Percentiles rank a stretch among this genome's conserved stretches.
These are phyloP conservation scores for Nothophoma quercina DNA, from an alignment of 2,329 filamentous ascomycete genomes.

Conservation along the genomic window DNA sequence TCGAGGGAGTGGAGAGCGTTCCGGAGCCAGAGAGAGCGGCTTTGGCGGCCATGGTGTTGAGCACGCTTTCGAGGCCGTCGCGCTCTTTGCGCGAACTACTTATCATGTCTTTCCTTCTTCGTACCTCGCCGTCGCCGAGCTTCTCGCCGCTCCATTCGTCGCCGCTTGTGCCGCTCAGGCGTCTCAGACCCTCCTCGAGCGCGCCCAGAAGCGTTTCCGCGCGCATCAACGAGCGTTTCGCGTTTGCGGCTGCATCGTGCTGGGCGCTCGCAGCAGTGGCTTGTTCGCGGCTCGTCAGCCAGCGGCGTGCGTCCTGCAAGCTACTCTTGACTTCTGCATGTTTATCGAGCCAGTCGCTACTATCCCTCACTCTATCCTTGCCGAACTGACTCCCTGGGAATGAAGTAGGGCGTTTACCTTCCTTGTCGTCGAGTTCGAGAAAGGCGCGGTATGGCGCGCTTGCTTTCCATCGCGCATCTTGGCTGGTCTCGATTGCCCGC, in stretches of 20 bases:
- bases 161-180: constrained; percentile 43
- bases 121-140: constrained; percentile 77
- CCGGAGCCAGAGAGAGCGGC: constrained; percentile 51
- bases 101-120: constrained; percentile 74
- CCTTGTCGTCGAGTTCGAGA: constrained; percentile 63
- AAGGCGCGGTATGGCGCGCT: constrained; percentile 77
- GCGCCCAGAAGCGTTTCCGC: constrained; percentile 69
- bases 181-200: constrained; percentile 69
- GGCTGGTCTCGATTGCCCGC: constrained; percentile 72
- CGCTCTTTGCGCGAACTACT: constrained; percentile 74
- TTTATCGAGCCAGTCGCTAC: constrained; percentile 75
- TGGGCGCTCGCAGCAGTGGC: constrained; percentile 66
- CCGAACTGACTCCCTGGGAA: constrained; percentile 48
- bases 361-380: constrained; percentile 55
- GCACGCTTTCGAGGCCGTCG: constrained; percentile 76
- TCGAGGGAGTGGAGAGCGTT: constrained; percentile 32
- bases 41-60: constrained; percentile 68
- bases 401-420: constrained; percentile 25
- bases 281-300: constrained; percentile 72
- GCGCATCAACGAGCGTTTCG: constrained; percentile 75
- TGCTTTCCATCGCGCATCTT: constrained; percentile 79
- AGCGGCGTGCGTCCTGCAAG: constrained; percentile 71
- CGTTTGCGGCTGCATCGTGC: constrained; percentile 75
- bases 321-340: constrained; percentile 76
- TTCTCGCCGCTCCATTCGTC: constrained; percentile 54